Base-by-base conservation (phyloP, 2,329 filamentous ascomycete species). In the Curvularia sp. region DNA sequence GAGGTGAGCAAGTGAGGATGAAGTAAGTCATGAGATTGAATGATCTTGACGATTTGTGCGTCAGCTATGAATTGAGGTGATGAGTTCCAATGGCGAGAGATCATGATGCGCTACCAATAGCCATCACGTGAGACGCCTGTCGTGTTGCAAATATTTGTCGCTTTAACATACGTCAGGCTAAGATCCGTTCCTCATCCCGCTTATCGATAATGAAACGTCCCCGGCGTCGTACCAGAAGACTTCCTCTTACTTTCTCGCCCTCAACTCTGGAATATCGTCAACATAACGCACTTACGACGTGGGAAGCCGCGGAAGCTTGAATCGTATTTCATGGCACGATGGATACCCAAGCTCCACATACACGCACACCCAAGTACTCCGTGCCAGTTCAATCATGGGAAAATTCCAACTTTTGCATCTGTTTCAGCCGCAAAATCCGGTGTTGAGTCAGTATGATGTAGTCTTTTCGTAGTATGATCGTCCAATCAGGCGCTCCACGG, bases 1-100 rank as follows among this genome's bases (percentile, higher is more conserved):
- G 63, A 70, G 39, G 58, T 64, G 28, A 56, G 58, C 35, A 61
- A 31, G 18, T 65, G 49, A 67, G 15, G 49, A 67, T 13, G 46
- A 35, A 15, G n/a, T 7, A 5, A 26, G n/a, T 2, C 31, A 7
- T 8, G n/a, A 5, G 9, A 48, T 31, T n/a, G 18, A 38, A 5
- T 35, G 4, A 3, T 20, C 18, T 28, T 20, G 33, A 26, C 4
- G 18, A 30, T 12, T 26, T 38, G 2, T 18, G 35, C 7, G 13
- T 38, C 35, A 38, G 15, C 15, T 38, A 4, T 38, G 2, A 18
- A 38, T 9, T 12, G n/a, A 22, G 9, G 1, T 33, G 6, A 22
- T 9, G 13, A 24, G 5, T 10, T 26, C 24, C 15, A 30, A 42
- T 5, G 15, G 15, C 28, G 26, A 38, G n/a, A 18, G n/a, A 9